A percentile compares a stretch with the other conserved stretches of the same genome.
phyloP scores from a whole-genome alignment of 257 asterid species.

The Solanum gandarillasii region DNA sequence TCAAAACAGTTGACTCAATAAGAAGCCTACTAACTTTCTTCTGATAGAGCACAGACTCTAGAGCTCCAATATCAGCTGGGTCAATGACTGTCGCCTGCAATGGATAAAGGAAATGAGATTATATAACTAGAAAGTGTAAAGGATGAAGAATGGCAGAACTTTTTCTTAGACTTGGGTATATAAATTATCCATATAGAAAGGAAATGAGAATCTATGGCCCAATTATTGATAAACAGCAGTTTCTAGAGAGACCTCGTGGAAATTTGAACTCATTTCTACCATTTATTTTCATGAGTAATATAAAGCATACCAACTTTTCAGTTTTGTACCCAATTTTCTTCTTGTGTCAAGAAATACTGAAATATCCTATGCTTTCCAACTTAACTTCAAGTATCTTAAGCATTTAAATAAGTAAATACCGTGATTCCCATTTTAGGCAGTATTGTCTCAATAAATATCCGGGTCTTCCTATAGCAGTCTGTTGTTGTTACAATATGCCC shows the following conservation, averaged over 20 bases:
- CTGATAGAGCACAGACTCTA: slow-evolving; percentile 60
- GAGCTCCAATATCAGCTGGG: slow-evolving; percentile 82
- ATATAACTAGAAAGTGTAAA: neutral
- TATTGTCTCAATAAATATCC: slow-evolving; percentile 73
- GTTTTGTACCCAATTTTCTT: neutral
- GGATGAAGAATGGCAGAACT: neutral
- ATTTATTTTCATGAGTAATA: neutral
- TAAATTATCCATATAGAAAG: neutral
- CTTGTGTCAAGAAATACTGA: neutral
- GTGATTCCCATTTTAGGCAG: slow-evolving; percentile 87
- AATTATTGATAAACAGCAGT: neutral
- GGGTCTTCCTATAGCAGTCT: slow-evolving; percentile 84
- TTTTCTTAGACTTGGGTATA: neutral
- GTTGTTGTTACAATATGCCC: slow-evolving; percentile 91
- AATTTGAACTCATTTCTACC: neutral
- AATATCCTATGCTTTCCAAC: neutral
- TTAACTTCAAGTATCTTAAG: neutral
- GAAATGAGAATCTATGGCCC: neutral
- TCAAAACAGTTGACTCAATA: neutral
- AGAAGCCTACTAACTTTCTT: slow-evolving; percentile 38
- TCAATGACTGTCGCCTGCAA: slow-evolving; percentile 87
- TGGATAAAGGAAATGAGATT: neutral
- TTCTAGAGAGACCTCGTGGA: neutral
- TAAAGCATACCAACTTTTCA: neutral
- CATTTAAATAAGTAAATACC: slow-evolving; percentile 21